phyloP scores from a whole-genome alignment of 768 basidiomycete genomes.

The Mycena amicta region DNA sequence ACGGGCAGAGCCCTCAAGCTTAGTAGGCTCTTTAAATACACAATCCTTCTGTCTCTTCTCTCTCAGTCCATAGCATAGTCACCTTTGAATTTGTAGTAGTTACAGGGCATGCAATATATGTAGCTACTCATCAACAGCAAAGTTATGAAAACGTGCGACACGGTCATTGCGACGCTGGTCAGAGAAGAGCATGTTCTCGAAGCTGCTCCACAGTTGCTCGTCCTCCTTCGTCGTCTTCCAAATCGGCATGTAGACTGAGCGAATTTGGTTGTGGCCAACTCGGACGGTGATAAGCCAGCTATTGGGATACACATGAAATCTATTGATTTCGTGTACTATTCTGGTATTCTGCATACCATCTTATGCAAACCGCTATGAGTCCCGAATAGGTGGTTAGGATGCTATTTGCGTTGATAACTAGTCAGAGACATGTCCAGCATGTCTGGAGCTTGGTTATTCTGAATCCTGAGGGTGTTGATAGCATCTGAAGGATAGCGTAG shows the following conservation, averaged over 20 bases:
- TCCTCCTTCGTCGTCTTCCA: constrained; percentile 37
- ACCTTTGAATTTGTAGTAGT: background rate
- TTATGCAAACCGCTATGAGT: no score
- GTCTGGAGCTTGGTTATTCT: no score
- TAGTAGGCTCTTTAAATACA: background rate
- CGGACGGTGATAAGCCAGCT: no score
- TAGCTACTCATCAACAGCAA: constrained; percentile 23
- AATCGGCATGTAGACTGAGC: constrained; percentile 40
- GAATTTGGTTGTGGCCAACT: constrained; percentile 47
- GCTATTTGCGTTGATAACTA: no score
- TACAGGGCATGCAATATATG: background rate
- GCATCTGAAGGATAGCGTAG: no score
- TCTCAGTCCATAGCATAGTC: background rate
- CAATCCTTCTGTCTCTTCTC: background rate
- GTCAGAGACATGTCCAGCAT: no score
- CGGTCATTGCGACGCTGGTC: constrained; percentile 35
- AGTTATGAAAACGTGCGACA: constrained; percentile 38
- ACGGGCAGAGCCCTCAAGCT: background rate
- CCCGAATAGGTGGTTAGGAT: no score
- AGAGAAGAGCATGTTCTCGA: constrained; percentile 41
- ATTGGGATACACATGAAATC: no score
- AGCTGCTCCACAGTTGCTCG: constrained; percentile 36
- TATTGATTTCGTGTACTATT: no score
- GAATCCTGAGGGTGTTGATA: no score
- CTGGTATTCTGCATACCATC: no score